These are phyloP conservation scores for Cordyceps fumosorosea DNA, from an alignment of 2,329 filamentous ascomycete genomes.

Conservation along the genomic window DNA sequence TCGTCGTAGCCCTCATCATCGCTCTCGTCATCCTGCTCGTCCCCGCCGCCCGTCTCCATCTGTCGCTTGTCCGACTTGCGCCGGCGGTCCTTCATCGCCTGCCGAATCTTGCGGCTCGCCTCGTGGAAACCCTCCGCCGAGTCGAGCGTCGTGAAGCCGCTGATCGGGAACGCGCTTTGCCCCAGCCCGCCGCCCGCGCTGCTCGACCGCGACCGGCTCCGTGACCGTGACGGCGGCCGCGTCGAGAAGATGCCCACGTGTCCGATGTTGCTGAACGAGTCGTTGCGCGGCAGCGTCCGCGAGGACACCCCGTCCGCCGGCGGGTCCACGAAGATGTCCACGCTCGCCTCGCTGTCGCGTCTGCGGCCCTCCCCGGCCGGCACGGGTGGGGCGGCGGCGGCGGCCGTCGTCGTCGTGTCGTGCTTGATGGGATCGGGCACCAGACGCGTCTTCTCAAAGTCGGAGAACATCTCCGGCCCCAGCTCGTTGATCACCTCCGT, in stretches of 20 bases:
- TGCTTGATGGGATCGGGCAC: conserved; percentile 46
- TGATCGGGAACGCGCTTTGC: conserved; percentile 56
- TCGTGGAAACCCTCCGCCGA: conserved; percentile 70
- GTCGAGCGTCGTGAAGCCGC: conserved; percentile 62
- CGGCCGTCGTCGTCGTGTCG: conserved; percentile 23
- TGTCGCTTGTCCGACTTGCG: conserved; percentile 41
- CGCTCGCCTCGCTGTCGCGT: conserved; percentile 45
- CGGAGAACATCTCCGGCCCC: conserved; percentile 93
- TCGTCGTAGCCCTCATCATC: conserved; percentile 37
- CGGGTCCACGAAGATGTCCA: conserved; percentile 31
- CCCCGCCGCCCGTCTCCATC: conserved; percentile 28
- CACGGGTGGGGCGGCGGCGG: conserved; percentile 22
- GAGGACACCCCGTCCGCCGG: conserved; percentile 34
- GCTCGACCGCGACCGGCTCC: conserved; percentile 63
- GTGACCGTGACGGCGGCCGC: conserved; percentile 72
- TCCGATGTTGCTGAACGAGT: conserved; percentile 87
- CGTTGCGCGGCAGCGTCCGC: conserved; percentile 66
- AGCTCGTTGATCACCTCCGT: conserved; percentile 92
- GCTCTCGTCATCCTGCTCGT: conserved; percentile 31
- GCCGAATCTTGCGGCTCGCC: conserved; percentile 75
- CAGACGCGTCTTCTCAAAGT: conserved; percentile 76
- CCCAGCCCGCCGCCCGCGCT: conserved; percentile 59
- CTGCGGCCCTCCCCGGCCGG: conserved; percentile 31
- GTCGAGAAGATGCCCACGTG: conserved; percentile 87
- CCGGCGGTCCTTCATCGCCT: conserved; percentile 67